Base-by-base conservation (phyloP, 139 green algal genomes). In the Asterochloris sp. region DNA sequence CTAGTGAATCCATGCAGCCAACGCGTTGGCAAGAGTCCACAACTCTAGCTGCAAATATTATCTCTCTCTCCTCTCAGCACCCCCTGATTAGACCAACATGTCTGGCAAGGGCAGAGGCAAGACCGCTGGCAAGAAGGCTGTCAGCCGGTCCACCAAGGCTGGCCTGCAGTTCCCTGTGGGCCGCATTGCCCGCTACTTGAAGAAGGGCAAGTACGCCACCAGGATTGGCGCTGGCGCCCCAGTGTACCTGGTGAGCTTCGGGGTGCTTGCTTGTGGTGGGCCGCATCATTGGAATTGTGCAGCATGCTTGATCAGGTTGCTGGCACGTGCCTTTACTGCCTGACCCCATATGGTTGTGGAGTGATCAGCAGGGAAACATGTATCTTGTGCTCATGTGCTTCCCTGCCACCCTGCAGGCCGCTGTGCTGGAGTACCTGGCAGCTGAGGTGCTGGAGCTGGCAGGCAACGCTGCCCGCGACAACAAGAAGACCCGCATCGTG, bases 141-240 rank as follows among this genome's bases (percentile, higher is more conserved):
- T 96, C 69, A 92, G 82, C 85, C 88, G 91, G 77, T 94, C 87
- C 67, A 86, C 92, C 83, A 98, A 98, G 93, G 95, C 95, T 28
- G 94, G 94, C 1, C 92, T 97, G 61, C 94, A 97, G 90, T 97
- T 97, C 91, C 94, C 94, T 21, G 94, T 97, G 38, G 94, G 94
- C 76, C 88, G 94, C 81, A 91, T 97, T 74, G 93, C 93, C 38
- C 69, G 94, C 64, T 97, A 95, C 86, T 87, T 97, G 26, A 97
- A 97, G 89, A 93, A 91, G 80, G 93, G 94, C 85, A 96, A 96
- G 80, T 97, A 95, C 87, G 93, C 94, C 74, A 90, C 79, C n/a
- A 85, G 89, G 67, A 83, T 94, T 16, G 90, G 90, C 60, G 90
- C 91, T 76, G 92, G 92, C 54, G 89, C 92, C 15, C 92, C 92